Evolutionary conservation across 2,329 filamentous ascomycete species (phyloP).

Genomic region (Tolypocladium amazonense): DNA sequence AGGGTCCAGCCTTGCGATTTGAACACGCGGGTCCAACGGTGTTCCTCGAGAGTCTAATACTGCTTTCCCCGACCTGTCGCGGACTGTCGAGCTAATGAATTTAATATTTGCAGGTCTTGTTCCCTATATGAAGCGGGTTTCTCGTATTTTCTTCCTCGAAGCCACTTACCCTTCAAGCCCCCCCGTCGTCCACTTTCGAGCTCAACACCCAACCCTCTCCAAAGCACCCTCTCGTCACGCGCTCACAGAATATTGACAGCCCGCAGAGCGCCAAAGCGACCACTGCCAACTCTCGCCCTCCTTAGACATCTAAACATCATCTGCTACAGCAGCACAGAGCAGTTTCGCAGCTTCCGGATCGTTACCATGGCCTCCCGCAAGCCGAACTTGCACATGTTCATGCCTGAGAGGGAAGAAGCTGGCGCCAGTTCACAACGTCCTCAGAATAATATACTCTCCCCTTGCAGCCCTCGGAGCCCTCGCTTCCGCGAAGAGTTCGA

Average conservation of each 20-base stretch:
- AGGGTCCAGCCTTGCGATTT: neutral
- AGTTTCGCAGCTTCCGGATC: neutral
- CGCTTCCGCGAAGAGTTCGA: slow-evolving; percentile 27
- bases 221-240: neutral
- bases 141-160: neutral
- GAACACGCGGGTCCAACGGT: neutral
- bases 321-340: neutral
- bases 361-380: slow-evolving; percentile 15
- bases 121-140: no score
- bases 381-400: slow-evolving; percentile 8
- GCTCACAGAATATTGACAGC: neutral
- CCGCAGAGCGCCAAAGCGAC: neutral
- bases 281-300: neutral
- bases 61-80: neutral
- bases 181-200: neutral
- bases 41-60: neutral
- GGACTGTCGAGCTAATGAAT: neutral
- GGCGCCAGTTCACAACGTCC: slow-evolving; percentile 9
- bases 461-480: slow-evolving; percentile 20
- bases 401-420: neutral
- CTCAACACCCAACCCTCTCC: neutral
- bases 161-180: neutral
- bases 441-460: slow-evolving; percentile 2
- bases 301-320: neutral
- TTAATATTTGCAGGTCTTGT: no score